These are phyloP conservation scores for Blastomyces silverae DNA, from an alignment of 2,329 filamentous ascomycete species.

Conservation along the genomic window DNA sequence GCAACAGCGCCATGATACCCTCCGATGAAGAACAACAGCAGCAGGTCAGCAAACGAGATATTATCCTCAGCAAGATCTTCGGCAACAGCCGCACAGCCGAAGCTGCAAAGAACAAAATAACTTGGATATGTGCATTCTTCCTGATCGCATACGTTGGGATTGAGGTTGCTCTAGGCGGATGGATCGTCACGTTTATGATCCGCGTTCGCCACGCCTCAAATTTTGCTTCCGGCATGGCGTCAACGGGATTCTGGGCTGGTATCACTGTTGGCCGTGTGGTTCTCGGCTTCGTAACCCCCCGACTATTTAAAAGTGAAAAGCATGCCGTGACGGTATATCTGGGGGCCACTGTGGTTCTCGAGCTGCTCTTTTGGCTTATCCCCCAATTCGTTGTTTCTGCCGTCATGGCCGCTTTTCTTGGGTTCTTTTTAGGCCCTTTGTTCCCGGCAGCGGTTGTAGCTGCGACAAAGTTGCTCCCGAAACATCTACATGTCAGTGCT, in stretches of 20 bases:
- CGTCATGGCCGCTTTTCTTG: constrained; percentile 63
- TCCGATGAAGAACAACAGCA: constrained; percentile 10
- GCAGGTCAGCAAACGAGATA: constrained; percentile 2
- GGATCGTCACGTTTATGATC: constrained; percentile 87
- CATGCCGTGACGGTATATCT: constrained; percentile 60
- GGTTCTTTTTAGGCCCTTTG: constrained; percentile 72
- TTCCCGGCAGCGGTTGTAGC: constrained; percentile 70
- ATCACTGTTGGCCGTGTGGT: constrained; percentile 66
- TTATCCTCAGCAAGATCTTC: constrained; percentile 14
- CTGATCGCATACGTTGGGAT: constrained; percentile 71
- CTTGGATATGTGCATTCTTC: constrained; percentile 66
- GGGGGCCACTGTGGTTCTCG: constrained; percentile 53
- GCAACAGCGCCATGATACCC: neutral
- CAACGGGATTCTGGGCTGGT: constrained; percentile 78
- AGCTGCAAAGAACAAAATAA: constrained; percentile 42
- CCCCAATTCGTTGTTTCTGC: constrained; percentile 68
- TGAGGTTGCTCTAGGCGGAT: constrained; percentile 65
- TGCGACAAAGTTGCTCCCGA: constrained; percentile 66
- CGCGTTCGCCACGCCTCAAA: constrained; percentile 59
- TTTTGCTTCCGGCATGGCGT: constrained; percentile 67
- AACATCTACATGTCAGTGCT: constrained; percentile 66
- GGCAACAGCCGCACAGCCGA: constrained; percentile 24
- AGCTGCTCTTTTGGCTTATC: constrained; percentile 75
- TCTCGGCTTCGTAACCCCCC: constrained; percentile 68
- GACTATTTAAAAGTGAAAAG: constrained; percentile 60